Percentiles rank a stretch among this genome's conserved stretches.
phyloP scores from a whole-genome alignment of 768 basidiomycete genomes.

The Vararia minispora region DNA sequence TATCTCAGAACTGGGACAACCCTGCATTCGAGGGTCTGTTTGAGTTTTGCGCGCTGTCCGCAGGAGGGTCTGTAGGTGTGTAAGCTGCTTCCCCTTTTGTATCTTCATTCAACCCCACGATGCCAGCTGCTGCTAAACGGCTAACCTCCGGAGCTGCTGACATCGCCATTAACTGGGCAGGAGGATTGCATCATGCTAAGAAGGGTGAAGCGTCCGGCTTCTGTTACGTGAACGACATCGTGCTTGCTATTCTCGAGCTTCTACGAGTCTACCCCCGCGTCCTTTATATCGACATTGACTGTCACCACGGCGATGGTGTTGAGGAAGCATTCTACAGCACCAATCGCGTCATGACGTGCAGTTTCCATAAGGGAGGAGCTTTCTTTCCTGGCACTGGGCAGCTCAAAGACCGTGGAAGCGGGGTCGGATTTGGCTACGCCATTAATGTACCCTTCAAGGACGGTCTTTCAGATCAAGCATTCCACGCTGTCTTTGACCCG shows the following conservation, averaged over 20 bases:
- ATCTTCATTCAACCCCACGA: not conserved
- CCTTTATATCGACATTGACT: constrained; percentile 93
- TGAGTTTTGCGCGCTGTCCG: constrained; percentile 92
- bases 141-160: constrained; percentile 68
- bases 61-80: constrained; percentile 85
- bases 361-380: constrained; percentile 94
- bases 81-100: not conserved
- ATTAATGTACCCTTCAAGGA: constrained; percentile 90
- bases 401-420: constrained; percentile 72
- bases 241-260: constrained; percentile 84
- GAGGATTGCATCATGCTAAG: constrained; percentile 95
- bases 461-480: constrained; percentile 84
- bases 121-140: constrained; percentile 70
- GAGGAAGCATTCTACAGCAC: constrained; percentile 97
- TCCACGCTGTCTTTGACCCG: constrained; percentile 77
- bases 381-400: constrained; percentile 85
- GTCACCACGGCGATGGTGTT: constrained; percentile 97
- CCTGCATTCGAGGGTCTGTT: constrained; percentile 92
- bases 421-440: constrained; percentile 74
- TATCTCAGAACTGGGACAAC: constrained; percentile 52
- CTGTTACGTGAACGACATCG: constrained; percentile 97
- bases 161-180: constrained; percentile 90
- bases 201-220: constrained; percentile 95
- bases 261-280: constrained; percentile 73
- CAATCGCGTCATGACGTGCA: constrained; percentile 91